Evolutionary conservation across 768 basidiomycete species (phyloP), one percentile per base, ranked within the genome.

Genomic region (Lepiota subincarnata): DNA sequence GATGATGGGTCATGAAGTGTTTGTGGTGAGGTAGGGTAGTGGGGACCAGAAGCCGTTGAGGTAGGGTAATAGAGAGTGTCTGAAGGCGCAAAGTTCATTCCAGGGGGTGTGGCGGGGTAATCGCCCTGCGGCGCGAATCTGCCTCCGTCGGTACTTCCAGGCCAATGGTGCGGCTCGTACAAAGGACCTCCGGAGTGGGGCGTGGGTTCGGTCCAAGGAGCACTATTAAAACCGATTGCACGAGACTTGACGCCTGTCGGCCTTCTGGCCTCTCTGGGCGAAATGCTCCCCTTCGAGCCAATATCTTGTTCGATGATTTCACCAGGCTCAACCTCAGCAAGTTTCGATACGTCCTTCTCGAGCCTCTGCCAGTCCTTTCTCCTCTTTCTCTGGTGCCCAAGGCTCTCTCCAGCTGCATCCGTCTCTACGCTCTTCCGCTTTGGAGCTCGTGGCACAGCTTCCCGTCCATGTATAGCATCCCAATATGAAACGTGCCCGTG

Each of bases 401-500:
- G 28, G 13, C 28, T 34, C 7, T 44, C 49, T 18, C 38, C 55
- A 8, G 16, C 37, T 6, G 6, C 41, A 24, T 52, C 50, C 10
- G 28, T 8, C 31, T 50, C 50, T 19, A 22, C 43, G 10, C 10
- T 45, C 48, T 54, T 44, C 24, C 44, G 24, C 26, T 40, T 43
- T 40, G 28, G 31, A 26, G 22, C 40, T 16, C 44, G 51, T 6
- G 12, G n/a, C 3, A 19, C 19, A 18, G 28, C 6, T 4, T 42
- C 44, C 26, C 34, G 31, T 16, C 51, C 44, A 11, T 45, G 51
- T 5, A 56, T 26, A 28, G 62, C 60, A 49, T 68, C 66, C 67
- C 68, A 71, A 58, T 73, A 73, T 1, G 71, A 68, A 19, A 60
- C 58, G 54, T 82, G 78, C 12, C 68, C 75, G 20, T 68, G 60